A percentile compares a stretch with the other conserved stretches of the same genome.
Conservation (phyloP, 768 basidiomycete species). For the Flagelloscypha sp. region DNA sequence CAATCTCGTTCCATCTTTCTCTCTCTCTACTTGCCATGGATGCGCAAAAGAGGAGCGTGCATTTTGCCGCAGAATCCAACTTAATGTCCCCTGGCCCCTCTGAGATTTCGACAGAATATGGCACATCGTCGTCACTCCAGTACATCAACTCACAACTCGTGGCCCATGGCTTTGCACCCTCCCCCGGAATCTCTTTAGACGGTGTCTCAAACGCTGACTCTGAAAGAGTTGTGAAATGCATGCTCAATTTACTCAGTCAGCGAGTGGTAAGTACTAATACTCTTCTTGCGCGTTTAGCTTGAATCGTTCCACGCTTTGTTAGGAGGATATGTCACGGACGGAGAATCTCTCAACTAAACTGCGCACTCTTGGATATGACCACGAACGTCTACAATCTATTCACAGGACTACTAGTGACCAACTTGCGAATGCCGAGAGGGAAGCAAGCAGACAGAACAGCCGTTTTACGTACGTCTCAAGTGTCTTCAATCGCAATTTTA, state of each 20-base stretch:
- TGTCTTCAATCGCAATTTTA: not conserved
- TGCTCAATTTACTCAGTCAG: slow-evolving; percentile 70
- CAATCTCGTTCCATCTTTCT: too few species aligned
- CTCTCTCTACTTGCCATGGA: too few species aligned
- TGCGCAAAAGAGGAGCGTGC: too few species aligned
- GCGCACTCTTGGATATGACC: slow-evolving; percentile 71
- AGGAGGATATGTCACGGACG: slow-evolving; percentile 73
- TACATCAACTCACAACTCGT: slow-evolving; percentile 78
- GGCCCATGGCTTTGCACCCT: slow-evolving; percentile 66
- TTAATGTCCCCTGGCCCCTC: slow-evolving; percentile 34
- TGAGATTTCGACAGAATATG: slow-evolving; percentile 37
- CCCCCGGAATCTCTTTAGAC: slow-evolving; percentile 61
- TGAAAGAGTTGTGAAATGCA: slow-evolving; percentile 58
- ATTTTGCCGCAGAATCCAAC: too few species aligned
- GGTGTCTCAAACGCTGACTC: slow-evolving; percentile 48
- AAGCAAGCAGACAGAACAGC: slow-evolving; percentile 65
- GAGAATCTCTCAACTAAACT: slow-evolving; percentile 71
- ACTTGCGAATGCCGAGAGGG: slow-evolving; percentile 69
- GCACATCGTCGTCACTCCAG: slow-evolving; percentile 55
- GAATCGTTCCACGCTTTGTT: slow-evolving; percentile 14
- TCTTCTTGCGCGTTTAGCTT: slow-evolving; percentile 3
- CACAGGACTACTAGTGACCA: slow-evolving; percentile 50
- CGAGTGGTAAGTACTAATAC: slow-evolving; percentile 49
- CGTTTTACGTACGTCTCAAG: slow-evolving; percentile 50
- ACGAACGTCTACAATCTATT: slow-evolving; percentile 66